Conservation (phyloP, 495 filamentous ascomycete genomes). For the Penicillium atrosanguineum region DNA sequence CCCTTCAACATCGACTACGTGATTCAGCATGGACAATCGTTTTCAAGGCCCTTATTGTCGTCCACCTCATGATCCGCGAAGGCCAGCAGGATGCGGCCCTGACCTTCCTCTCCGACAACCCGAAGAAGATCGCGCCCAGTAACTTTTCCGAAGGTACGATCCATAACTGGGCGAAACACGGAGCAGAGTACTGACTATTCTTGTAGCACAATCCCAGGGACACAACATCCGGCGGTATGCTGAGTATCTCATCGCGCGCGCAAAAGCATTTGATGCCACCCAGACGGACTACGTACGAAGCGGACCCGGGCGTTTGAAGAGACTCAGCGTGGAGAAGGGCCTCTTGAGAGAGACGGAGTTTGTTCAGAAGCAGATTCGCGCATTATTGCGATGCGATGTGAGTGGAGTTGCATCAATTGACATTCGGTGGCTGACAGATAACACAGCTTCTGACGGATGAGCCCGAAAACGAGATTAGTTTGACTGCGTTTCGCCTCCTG, state of each 20-base stretch:
- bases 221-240: constrained; percentile 92
- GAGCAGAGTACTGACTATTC: constrained; percentile 12
- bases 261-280: constrained; percentile 75
- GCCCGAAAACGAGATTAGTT: constrained; percentile 93
- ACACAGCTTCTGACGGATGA: constrained; percentile 80
- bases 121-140: constrained; percentile 80
- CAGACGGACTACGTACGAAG: constrained; percentile 86
- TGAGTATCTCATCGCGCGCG: constrained; percentile 79
- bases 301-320: constrained; percentile 79
- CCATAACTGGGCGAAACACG: not conserved
- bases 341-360: constrained; percentile 87
- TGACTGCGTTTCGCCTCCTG: constrained; percentile 91
- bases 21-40: constrained; percentile 98
- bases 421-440: constrained; percentile 26
- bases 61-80: constrained; percentile 97
- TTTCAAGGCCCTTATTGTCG: constrained; percentile 93
- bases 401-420: constrained; percentile 14
- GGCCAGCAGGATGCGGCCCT: constrained; percentile 88
- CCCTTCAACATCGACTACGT: constrained; percentile 79
- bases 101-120: constrained; percentile 77
- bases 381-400: constrained; percentile 87
- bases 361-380: constrained; percentile 85
- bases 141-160: constrained; percentile 86
- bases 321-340: constrained; percentile 87
- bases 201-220: constrained; percentile 83